These are phyloP conservation scores for Mortierella antarctica DNA, from an alignment of 192 early-diverging fungal genomes.

Conservation along the genomic window DNA sequence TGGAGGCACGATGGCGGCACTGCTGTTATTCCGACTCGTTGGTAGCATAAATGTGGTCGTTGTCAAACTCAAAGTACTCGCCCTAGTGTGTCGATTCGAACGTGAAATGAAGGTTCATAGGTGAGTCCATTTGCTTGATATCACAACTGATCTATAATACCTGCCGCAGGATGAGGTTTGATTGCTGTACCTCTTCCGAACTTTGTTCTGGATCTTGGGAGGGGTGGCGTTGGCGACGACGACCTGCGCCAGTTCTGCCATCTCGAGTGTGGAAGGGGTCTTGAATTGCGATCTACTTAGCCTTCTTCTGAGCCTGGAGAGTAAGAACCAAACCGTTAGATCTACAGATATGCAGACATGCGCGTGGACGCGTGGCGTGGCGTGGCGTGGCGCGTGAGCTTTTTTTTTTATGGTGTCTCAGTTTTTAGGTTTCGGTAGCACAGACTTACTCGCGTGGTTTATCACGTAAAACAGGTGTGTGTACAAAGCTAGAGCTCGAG, in stretches of 20 bases:
- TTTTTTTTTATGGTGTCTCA: not conserved
- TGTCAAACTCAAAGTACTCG: conserved; percentile 46
- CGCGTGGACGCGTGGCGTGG: not conserved
- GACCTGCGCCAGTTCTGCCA: conserved; percentile 28
- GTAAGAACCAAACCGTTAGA: too few species aligned
- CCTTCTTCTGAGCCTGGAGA: conserved; percentile 28
- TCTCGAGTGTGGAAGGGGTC: conserved; percentile 30
- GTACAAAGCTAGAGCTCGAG: not conserved
- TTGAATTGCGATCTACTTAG: conserved; percentile 50
- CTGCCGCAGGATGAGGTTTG: not conserved
- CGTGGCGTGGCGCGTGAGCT: not conserved
- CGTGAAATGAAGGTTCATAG: not conserved
- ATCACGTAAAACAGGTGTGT: not conserved
- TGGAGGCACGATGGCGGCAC: not conserved
- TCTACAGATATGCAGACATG: not conserved
- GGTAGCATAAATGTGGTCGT: conserved; percentile 28
- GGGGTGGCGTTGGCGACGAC: conserved; percentile 45
- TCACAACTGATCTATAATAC: too few species aligned
- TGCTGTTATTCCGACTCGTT: not conserved
- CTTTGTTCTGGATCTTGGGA: conserved; percentile 41
- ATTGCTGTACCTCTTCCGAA: conserved; percentile 33
- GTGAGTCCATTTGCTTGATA: too few species aligned
- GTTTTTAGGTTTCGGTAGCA: not conserved
- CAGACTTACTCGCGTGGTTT: conserved; percentile 25
- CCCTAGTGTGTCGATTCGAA: conserved; percentile 5